Evolutionary conservation across 2,329 filamentous ascomycete genomes (phyloP), one percentile per base, ranked within the genome.

Genomic region (Tolypocladium pustulatum): DNA sequence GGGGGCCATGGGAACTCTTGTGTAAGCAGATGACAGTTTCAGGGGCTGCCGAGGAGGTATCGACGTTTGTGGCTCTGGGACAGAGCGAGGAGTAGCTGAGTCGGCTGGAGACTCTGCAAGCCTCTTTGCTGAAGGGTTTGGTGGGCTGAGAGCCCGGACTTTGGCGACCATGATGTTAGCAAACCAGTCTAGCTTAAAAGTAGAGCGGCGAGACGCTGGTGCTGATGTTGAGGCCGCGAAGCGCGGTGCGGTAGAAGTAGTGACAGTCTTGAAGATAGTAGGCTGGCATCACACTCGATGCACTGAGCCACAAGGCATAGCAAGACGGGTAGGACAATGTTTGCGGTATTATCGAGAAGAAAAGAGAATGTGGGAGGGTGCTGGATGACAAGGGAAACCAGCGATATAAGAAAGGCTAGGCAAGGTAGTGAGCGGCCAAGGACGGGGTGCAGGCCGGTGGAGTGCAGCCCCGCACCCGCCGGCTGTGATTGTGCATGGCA

Each of bases 161-260:
- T 72, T 66, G 58, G 66, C 64, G 52, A 71, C 67, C 74, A 76
- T 76, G 58, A 37, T 68, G 69, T 73, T 61, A 73, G 71, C 58
- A 55, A 51, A 6, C 12, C 49, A 51, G 55, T 61, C 17, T 55
- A 30, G 55, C 61, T 62, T 78, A 90, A 74, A 81, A 82, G 78
- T 90, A 91, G 58, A 90, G 78, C 66, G 88, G 86, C 65, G 88
- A 90, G 73, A 96, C 84, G 68, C 78, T 82, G 67, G 89, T 95
- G 76, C 85, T 83, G 67, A 96, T 86, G 70, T 89, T 93, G 67
- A 96, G 79, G 71, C 91, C 87, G 79, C 90, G 90, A 76, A 96
- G 78, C 71, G 90, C 89, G 74, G 87, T 95, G 79, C 90, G 90
- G 79, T 90, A 94, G 77, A 96, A 95, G 77, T 95, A 95, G 73